Conservation (phyloP, 345 rosid genomes). For the Garcia nutans region DNA sequence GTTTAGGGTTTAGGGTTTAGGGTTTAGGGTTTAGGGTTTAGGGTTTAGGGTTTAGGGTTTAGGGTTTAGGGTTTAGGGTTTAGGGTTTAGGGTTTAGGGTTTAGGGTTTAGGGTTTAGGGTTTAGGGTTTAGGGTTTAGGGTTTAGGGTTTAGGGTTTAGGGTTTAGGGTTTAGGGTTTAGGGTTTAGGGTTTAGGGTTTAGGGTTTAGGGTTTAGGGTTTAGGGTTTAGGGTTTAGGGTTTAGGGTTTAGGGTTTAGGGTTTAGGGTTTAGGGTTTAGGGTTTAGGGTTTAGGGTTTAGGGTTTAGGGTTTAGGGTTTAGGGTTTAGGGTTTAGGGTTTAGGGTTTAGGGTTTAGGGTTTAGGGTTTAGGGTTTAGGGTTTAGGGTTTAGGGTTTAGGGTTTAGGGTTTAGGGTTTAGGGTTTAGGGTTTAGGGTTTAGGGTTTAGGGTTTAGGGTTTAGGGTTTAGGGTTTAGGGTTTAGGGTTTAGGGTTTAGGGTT, state of each 20-base stretch:
- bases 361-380: slow-evolving; percentile 4
- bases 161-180: slow-evolving; percentile 12
- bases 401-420: slow-evolving; percentile 13
- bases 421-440: not conserved
- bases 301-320: slow-evolving; percentile 12
- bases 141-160: slow-evolving; percentile 15
- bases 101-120: slow-evolving; percentile 24
- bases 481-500: slow-evolving; percentile 21
- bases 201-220: slow-evolving; percentile 20
- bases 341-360: slow-evolving; percentile 12
- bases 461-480: slow-evolving; percentile 22
- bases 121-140: slow-evolving; percentile 25
- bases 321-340: slow-evolving; percentile 21
- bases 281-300: not conserved
- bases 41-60: slow-evolving; percentile 23
- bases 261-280: not conserved
- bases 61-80: slow-evolving; percentile 26
- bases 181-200: slow-evolving; percentile 21
- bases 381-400: not conserved
- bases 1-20: slow-evolving; percentile 25
- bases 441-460: slow-evolving; percentile 12
- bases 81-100: slow-evolving; percentile 27
- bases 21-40: slow-evolving; percentile 22
- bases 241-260: slow-evolving; percentile 5
- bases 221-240: slow-evolving; percentile 11